Evolutionary conservation across 805 yeast genomes (phyloP).

Genomic region (Jamesozyma gamospora): DNA sequence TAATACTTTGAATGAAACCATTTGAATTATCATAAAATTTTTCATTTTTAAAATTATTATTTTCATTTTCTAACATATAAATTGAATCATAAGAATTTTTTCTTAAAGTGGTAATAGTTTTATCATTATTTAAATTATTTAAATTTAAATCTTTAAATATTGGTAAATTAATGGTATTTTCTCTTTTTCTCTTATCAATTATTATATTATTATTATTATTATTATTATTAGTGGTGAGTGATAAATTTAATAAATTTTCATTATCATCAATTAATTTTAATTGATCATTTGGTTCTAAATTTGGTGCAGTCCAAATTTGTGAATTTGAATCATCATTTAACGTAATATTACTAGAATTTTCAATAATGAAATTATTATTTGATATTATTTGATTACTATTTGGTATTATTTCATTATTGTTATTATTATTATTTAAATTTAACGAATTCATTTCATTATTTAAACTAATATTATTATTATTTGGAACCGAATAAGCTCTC

Average conservation of each 20-base stretch:
- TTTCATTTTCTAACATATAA: constrained; percentile 28
- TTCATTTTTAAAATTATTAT: constrained; percentile 7
- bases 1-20: constrained; percentile 16
- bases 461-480: neutral
- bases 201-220: neutral
- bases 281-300: constrained; percentile 32
- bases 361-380: too few relatives aligned
- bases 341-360: too few relatives aligned
- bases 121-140: neutral
- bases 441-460: neutral
- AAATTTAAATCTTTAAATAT: neutral
- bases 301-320: constrained; percentile 33
- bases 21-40: constrained; percentile 11
- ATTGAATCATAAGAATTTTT: constrained; percentile 35
- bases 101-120: constrained; percentile 19
- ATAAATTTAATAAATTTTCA: neutral
- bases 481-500: constrained; percentile 27
- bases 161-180: constrained; percentile 1
- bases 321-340: constrained; percentile 17
- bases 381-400: too few relatives aligned
- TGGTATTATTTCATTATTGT: neutral
- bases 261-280: constrained; percentile 24
- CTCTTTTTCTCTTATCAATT: neutral
- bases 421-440: neutral
- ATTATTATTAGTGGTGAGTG: neutral